A percentile compares a stretch with the other conserved stretches of the same genome.
phyloP scores from a whole-genome alignment of 371 early-diverging fungal species.

The Paraphysoderma sedebokerense region DNA sequence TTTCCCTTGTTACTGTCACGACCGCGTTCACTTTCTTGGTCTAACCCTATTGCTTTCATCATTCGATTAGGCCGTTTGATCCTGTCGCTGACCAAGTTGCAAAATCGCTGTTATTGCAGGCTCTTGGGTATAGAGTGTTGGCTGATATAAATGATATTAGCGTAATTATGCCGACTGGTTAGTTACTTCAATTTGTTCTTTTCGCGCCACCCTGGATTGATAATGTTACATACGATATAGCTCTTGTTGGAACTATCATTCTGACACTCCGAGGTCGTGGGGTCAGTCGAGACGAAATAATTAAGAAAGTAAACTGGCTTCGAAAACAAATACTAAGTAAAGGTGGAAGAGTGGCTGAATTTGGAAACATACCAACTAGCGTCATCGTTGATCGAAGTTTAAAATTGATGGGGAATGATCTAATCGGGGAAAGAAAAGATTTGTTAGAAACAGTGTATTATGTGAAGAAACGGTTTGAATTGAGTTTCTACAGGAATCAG shows the following conservation, averaged over 20 bases:
- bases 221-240: neutral
- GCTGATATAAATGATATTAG: slow-evolving; percentile 49
- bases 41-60: neutral
- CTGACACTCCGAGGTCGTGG: slow-evolving; percentile 70
- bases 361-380: slow-evolving; percentile 34
- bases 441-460: slow-evolving; percentile 75
- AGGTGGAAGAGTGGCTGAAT: slow-evolving; percentile 70
- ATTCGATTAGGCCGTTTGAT: slow-evolving; percentile 7
- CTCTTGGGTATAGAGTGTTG: slow-evolving; percentile 38
- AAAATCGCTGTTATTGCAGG: slow-evolving; percentile 24
- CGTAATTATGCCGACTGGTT: slow-evolving; percentile 74
- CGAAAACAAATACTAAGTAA: slow-evolving; percentile 41
- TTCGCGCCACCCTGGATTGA: neutral
- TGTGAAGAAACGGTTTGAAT: slow-evolving; percentile 66
- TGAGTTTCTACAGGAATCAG: slow-evolving; percentile 71
- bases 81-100: slow-evolving; percentile 5
- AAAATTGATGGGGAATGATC: slow-evolving; percentile 42
- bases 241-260: slow-evolving; percentile 51
- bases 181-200: slow-evolving; percentile 10
- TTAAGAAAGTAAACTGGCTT: slow-evolving; percentile 68
- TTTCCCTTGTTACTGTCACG: neutral
- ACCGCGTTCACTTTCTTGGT: neutral
- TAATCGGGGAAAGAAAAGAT: slow-evolving; percentile 57
- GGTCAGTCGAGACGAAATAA: slow-evolving; percentile 62
- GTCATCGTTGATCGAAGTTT: slow-evolving; percentile 30